These are phyloP conservation scores for Tricholoma sp. DNA, from an alignment of 768 basidiomycete genomes.

Conservation along the genomic window DNA sequence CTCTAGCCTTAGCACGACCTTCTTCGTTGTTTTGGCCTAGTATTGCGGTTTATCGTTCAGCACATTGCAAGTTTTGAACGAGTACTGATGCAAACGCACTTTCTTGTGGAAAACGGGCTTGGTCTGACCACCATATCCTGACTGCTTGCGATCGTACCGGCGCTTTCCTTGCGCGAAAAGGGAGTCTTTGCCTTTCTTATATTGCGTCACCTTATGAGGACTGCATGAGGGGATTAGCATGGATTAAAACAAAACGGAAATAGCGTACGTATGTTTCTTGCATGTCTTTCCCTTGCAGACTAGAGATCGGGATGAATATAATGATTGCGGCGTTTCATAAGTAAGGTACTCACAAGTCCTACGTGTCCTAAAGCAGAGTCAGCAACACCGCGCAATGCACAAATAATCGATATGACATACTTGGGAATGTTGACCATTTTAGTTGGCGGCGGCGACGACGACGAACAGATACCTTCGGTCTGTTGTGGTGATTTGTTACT, in stretches of 20 bases:
- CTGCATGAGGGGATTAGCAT: constrained; percentile 32
- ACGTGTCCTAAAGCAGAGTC: constrained; percentile 59
- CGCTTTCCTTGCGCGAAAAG: constrained; percentile 98
- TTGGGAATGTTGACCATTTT: constrained; percentile 96
- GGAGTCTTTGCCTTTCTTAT: constrained; percentile 99
- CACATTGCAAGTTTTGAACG: background rate
- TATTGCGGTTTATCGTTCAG: background rate
- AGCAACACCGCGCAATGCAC: constrained; percentile 8
- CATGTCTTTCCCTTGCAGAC: constrained; percentile 96
- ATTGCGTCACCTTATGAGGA: constrained; percentile 99
- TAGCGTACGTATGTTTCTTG: constrained; percentile 91
- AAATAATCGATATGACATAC: constrained; percentile 41
- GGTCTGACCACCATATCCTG: constrained; percentile 99
- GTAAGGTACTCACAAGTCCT: constrained; percentile 78
- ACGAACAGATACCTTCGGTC: constrained; percentile 28
- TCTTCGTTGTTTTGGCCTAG: constrained; percentile 98
- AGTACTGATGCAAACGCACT: constrained; percentile 38
- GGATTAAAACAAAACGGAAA: background rate
- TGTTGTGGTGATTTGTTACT: constrained; percentile 23
- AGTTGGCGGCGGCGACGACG: constrained; percentile 39
- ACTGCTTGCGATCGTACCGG: constrained; percentile 98
- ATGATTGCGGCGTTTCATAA: constrained; percentile 2
- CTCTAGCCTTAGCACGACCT: constrained; percentile 96
- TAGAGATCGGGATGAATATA: constrained; percentile 21
- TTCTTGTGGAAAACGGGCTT: constrained; percentile 99